phyloP scores from a whole-genome alignment of 306 rosid species.

The Cicer judaicum region DNA sequence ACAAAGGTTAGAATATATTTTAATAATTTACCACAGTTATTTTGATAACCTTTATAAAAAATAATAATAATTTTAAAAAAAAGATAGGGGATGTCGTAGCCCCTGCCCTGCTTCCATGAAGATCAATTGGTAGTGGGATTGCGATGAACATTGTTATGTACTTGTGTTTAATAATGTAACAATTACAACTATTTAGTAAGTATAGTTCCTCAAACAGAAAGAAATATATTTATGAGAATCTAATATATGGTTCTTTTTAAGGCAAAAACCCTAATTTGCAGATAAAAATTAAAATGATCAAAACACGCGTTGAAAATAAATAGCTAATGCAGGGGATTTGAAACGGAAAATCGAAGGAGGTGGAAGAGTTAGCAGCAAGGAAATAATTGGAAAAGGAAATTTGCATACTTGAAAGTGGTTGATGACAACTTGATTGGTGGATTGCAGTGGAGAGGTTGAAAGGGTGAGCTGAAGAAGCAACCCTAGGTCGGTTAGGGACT shows the following conservation, averaged over 20 bases:
- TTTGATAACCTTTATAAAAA: too few species aligned
- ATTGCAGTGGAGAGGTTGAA: constrained; percentile 38
- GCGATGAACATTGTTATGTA: too few species aligned
- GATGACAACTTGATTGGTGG: constrained; percentile 43
- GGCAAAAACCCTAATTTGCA: constrained; percentile 28
- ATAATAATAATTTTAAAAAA: too few species aligned
- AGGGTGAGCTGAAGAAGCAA: constrained; percentile 39
- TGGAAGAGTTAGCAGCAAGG: not conserved
- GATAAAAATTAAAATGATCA: not conserved
- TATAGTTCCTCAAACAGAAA: constrained; percentile 21
- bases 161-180: not conserved
- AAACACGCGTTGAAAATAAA: not conserved
- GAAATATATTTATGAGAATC: not conserved
- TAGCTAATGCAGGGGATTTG: not conserved
- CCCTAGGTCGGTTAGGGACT: constrained; percentile 54
- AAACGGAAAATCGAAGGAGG: not conserved
- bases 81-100: too few species aligned
- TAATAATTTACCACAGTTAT: too few species aligned
- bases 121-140: too few species aligned
- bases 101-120: too few species aligned
- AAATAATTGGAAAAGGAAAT: not conserved
- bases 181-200: constrained; percentile 15
- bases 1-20: too few species aligned
- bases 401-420: constrained; percentile 46
- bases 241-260: not conserved